Percentiles rank a stretch among this genome's conserved stretches.
These are phyloP conservation scores for Schwanniomyces occidentalis DNA, from an alignment of 805 yeast genomes.

Conservation along the genomic window DNA sequence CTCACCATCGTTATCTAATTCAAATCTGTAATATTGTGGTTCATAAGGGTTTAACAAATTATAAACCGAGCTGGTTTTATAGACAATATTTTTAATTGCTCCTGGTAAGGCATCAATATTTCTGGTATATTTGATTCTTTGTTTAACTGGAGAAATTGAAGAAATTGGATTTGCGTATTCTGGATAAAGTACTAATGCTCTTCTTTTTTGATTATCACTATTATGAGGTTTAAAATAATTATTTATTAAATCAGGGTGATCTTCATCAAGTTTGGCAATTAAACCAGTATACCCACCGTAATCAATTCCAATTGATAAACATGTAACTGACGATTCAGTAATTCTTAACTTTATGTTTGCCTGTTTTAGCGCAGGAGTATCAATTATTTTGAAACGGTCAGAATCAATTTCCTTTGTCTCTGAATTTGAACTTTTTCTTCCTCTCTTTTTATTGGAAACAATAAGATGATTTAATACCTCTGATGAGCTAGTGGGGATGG, in stretches of 20 bases:
- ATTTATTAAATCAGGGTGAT: constrained; percentile 6
- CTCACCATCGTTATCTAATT: constrained; percentile 20
- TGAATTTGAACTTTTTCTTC: constrained; percentile 1
- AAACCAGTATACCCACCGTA: constrained; percentile 20
- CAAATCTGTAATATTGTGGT: constrained; percentile 31
- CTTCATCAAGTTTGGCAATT: constrained; percentile 6
- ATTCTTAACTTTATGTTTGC: constrained; percentile 4
- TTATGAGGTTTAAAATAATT: constrained; percentile 7
- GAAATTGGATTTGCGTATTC: neutral
- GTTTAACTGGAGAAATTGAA: constrained; percentile 7
- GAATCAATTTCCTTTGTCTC: neutral
- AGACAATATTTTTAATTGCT: constrained; percentile 22
- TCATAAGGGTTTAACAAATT: constrained; percentile 26
- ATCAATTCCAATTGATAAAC: constrained; percentile 19
- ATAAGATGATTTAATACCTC: no score
- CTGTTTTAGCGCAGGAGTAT: no score
- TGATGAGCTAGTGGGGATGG: no score
- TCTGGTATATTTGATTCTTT: constrained; percentile 14
- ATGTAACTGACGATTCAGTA: constrained; percentile 16
- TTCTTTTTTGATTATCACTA: neutral
- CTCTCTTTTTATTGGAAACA: constrained; percentile 1
- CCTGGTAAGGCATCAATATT: constrained; percentile 11
- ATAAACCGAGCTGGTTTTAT: constrained; percentile 22
- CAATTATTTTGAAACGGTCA: neutral
- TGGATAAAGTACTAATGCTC: constrained; percentile 2